phyloP scores from a whole-genome alignment of 345 rosid genomes.

The Eucalyptus fibrosa region DNA sequence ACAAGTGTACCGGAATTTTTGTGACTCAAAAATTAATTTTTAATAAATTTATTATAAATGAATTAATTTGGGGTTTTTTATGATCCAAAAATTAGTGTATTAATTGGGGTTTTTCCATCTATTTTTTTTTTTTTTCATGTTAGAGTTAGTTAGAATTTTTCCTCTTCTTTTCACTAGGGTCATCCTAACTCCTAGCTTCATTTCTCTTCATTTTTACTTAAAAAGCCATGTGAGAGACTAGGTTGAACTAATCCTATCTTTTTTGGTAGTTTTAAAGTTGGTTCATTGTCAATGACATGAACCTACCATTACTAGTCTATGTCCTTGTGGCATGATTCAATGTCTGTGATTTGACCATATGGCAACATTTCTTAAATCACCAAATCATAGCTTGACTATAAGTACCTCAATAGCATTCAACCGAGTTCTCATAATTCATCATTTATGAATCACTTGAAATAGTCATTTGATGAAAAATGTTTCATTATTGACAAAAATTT shows the following conservation, averaged over 20 bases:
- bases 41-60: too few relatives aligned
- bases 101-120: not conserved
- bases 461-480: not conserved
- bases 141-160: too few relatives aligned
- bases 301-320: not conserved
- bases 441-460: too few relatives aligned
- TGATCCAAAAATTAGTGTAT: too few relatives aligned
- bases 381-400: not conserved
- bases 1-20: too few relatives aligned
- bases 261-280: not conserved
- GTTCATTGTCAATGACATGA: not conserved
- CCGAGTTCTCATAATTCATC: not conserved
- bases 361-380: not conserved
- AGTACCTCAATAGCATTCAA: not conserved
- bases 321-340: not conserved
- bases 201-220: not conserved
- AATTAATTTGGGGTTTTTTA: too few relatives aligned
- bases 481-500: not conserved
- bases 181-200: not conserved
- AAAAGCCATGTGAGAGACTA: not conserved
- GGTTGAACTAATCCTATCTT: not conserved
- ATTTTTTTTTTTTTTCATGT: not conserved
- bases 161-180: not conserved
- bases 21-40: too few relatives aligned
- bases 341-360: not conserved